Percentiles rank a stretch among this genome's conserved stretches.
phyloP scores from a whole-genome alignment of 805 yeast genomes.

The Jamesozyma piceae region DNA sequence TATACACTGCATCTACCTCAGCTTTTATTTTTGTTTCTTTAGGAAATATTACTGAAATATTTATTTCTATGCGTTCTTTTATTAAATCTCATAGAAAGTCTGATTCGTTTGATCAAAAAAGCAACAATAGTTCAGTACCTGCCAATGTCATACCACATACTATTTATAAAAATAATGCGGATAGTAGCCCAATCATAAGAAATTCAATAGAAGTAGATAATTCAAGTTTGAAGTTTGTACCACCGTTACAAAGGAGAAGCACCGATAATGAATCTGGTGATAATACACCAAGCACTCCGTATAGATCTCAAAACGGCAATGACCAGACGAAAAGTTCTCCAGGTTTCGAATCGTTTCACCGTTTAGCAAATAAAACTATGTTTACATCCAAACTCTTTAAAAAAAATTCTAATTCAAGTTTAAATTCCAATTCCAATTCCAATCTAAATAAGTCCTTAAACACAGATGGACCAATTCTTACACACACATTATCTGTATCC shows the following conservation, averaged over 20 bases:
- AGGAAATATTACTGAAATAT: background rate
- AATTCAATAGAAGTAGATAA: constrained; percentile 2
- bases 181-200: background rate
- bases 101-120: constrained; percentile 21
- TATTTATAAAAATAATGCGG: background rate
- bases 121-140: background rate
- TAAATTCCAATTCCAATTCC: background rate
- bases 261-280: background rate
- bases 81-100: constrained; percentile 34
- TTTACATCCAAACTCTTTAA: constrained; percentile 25
- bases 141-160: background rate
- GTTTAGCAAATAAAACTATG: constrained; percentile 23
- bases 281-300: constrained; percentile 10
- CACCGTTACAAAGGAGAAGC: background rate
- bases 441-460: background rate
- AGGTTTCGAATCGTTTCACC: constrained; percentile 25
- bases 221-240: constrained; percentile 2
- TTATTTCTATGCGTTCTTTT: constrained; percentile 30
- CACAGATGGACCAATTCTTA: background rate
- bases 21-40: background rate
- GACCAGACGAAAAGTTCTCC: constrained; percentile 10
- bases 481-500: background rate
- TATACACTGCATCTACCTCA: background rate
- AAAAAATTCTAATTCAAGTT: constrained; percentile 14
- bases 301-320: constrained; percentile 7